Evolutionary conservation across 2,329 filamentous ascomycete genomes (phyloP).

Genomic region (Septoria linicola): DNA sequence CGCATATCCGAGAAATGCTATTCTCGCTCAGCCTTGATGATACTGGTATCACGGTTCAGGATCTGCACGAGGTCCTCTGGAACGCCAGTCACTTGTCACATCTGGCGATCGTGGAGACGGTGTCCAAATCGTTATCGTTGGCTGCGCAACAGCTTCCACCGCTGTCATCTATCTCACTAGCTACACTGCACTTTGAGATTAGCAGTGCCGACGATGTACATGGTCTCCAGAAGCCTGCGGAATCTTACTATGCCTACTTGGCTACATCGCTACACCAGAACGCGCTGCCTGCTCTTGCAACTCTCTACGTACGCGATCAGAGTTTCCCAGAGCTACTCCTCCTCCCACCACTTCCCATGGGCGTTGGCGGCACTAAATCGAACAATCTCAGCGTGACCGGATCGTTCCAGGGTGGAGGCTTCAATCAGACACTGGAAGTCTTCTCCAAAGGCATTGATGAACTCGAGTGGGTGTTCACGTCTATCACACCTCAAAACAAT

Average conservation of each 20-base stretch:
- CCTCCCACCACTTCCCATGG: conserved; percentile 63
- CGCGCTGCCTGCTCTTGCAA: conserved; percentile 68
- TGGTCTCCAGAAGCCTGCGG: conserved; percentile 54
- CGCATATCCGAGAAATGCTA: conserved; percentile 60
- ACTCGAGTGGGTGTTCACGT: conserved; percentile 66
- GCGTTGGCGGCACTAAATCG: conserved; percentile 44
- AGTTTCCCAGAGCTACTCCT: conserved; percentile 78
- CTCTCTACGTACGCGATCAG: conserved; percentile 82
- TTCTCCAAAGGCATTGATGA: conserved; percentile 68
- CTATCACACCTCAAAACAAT: conserved; percentile 52
- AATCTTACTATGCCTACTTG: conserved; percentile 80
- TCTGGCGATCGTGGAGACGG: conserved; percentile 57
- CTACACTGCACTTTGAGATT: conserved; percentile 80
- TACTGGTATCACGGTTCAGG: conserved; percentile 66
- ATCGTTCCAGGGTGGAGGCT: conserved; percentile 26
- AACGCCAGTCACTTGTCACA: conserved; percentile 59
- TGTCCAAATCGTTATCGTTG: conserved; percentile 57
- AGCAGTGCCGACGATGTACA: conserved; percentile 60
- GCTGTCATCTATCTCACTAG: conserved; percentile 66
- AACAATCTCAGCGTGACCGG: conserved; percentile 35
- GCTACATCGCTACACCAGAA: conserved; percentile 76
- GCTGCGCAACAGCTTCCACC: conserved; percentile 55
- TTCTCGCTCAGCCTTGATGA: conserved; percentile 67
- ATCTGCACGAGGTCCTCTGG: conserved; percentile 61
- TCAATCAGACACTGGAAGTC: conserved; percentile 60